A percentile compares a stretch with the other conserved stretches of the same genome.
Evolutionary conservation across 2,329 filamentous ascomycete genomes (phyloP).

Genomic region (Fusarium sp.): DNA sequence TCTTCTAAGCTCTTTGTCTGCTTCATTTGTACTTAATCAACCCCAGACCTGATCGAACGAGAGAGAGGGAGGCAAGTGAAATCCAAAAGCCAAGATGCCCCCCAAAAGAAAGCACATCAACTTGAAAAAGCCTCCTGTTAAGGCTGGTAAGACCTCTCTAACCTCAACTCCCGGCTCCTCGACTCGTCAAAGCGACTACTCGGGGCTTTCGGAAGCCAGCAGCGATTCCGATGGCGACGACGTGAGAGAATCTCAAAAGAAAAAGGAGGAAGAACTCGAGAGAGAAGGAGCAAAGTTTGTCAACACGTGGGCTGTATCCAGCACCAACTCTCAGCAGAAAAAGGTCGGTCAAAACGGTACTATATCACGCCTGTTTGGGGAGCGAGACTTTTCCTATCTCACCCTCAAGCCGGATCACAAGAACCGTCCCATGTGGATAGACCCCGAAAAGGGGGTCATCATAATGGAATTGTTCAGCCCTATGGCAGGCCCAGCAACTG

Average conservation of each 20-base stretch:
- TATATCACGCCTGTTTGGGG: conserved; percentile 45
- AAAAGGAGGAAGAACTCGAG: conserved; percentile 2
- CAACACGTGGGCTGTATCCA: conserved; percentile 11
- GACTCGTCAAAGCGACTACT: not conserved
- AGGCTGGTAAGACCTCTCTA: not conserved
- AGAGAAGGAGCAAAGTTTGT: conserved; percentile 10
- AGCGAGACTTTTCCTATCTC: conserved; percentile 79
- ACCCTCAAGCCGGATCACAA: conserved; percentile 85
- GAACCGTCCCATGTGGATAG: conserved; percentile 88
- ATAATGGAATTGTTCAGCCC: conserved; percentile 93
- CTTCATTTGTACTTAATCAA: not conserved
- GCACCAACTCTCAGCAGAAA: not conserved
- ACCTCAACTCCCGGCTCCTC: not conserved
- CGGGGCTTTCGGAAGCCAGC: not conserved
- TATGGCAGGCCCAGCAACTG: conserved; percentile 82
- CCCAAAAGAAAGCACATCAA: conserved; percentile 9
- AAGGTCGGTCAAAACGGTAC: not conserved
- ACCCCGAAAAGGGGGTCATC: conserved; percentile 82
- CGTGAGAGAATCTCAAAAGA: not conserved
- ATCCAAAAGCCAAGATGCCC: not conserved
- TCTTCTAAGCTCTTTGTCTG: not conserved
- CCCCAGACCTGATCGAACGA: not conserved
- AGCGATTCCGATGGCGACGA: conserved; percentile 6
- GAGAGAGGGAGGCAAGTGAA: not conserved
- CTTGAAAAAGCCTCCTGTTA: not conserved